Evolutionary conservation across 495 filamentous ascomycete species (phyloP).

Genomic region (Echria macrotheca): DNA sequence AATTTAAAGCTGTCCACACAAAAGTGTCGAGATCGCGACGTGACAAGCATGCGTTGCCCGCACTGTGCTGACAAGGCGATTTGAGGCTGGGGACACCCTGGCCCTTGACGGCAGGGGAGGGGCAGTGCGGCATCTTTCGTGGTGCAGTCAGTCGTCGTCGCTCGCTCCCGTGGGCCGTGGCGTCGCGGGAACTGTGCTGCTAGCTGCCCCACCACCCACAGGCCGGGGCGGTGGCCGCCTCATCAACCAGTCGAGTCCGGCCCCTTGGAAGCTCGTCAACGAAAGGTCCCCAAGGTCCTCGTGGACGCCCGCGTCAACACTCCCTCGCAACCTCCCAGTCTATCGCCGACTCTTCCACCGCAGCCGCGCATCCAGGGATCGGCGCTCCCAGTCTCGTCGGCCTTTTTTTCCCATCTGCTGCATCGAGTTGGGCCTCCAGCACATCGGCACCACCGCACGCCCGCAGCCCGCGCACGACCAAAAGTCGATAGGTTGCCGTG

Average conservation of each 20-base stretch:
- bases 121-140: conserved; percentile 6
- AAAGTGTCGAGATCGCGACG: no score
- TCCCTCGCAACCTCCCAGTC: no score
- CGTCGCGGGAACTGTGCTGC: not conserved
- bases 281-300: no score
- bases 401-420: not conserved
- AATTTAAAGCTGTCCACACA: no score
- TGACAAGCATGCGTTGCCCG: no score
- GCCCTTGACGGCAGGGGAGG: not conserved
- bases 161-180: not conserved
- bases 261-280: not conserved
- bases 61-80: not conserved
- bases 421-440: no score
- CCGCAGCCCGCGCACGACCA: conserved; percentile 2
- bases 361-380: conserved; percentile 1
- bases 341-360: not conserved
- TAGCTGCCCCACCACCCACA: not conserved
- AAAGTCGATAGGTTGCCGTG: conserved; percentile 1
- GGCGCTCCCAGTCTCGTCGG: not conserved
- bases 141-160: not conserved
- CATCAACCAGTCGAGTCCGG: not conserved
- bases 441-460: no score
- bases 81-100: conserved; percentile 8
- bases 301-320: no score
- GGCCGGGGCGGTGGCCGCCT: not conserved